Base-by-base conservation (phyloP, 495 filamentous ascomycete genomes). In the Chaetomidium leptoderma region DNA sequence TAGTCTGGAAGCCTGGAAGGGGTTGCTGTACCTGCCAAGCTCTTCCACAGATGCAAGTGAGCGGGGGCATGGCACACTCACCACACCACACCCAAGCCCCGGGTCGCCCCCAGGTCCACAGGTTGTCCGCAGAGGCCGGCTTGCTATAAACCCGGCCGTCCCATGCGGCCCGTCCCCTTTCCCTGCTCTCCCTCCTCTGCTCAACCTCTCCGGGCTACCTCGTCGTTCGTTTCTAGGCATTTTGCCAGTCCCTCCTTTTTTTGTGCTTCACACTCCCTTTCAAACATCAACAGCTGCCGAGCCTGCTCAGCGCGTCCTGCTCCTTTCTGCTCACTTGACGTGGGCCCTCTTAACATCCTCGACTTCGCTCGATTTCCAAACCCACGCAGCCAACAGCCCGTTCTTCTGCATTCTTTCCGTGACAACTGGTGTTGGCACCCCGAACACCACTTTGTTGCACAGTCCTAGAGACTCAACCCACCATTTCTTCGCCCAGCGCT, bases 401-500 rank as follows among this genome's bases (percentile, higher is more conserved):
- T 45, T 17, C 40, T 2, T 40, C 36, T 44, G n/a, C 40, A 27
- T 43, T 60, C 37, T 35, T 61, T 59, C 32, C 32, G 49, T 66
- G 45, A 46, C 48, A 51, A 36, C 55, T 35, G 55, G 46, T 36
- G 29, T 60, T 52, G 52, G 23, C 49, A 57, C 53, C 55, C 37
- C n/a, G 37, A 23, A 19, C 5, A 53, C 40, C 40, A 35, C 21
- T 33, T 51, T 36, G 27, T 16, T 32, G 23, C 36, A 26, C 47
- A 64, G 65, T 67, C 65, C 65, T 35, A 67, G 65, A 36, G 65
- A 67, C 62, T 60, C 27, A 21, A 9, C 32, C 39, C 33, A 24
- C 11, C 35, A n/a, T 26, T 37, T 26, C 13, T 19, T 21, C 39
- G 46, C 46, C 10, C 39, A 35, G 21, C 52, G 9, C 0, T 37